Base-by-base conservation (phyloP, 2,329 filamentous ascomycete species). In the Exutisphaerella laricina region DNA sequence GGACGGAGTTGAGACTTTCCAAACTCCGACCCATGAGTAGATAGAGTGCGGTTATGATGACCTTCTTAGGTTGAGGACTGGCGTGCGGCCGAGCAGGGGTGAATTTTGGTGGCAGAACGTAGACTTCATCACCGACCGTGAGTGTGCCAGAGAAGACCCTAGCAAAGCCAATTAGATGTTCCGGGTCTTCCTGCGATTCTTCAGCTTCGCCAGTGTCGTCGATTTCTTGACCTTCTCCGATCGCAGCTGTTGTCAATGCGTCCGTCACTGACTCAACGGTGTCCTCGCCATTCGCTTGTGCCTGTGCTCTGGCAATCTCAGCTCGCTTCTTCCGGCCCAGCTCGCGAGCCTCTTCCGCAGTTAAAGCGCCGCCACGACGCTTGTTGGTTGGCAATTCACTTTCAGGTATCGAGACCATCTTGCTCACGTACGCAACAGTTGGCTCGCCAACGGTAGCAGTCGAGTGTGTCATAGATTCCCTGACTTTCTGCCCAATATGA, bases 331-430 rank as follows among this genome's bases (percentile, higher is more conserved):
- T 85, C 12, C 88, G 78, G 0, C 86, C 92, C 45, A 96, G 68
- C 50, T 96, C 89, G 53, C 86, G 74, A 3, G 92, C 92, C 66
- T 97, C 92, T 50, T 95, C 92, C 1, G 88, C 84, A 28, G 79
- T 94, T 58, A 97, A 75, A 31, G 81, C 68, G 14, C 69, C 80
- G 0, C 83, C 82, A 12, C 80, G 75, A 33, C 87, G 77, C 64
- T 84, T 94, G 63, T 95, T 95, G 39, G 90, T 79, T 0, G 87
- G 85, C 4, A 98, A 71, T 57, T 98, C 90, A 64, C 87, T 96
- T 59, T 94, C 87, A 0, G 88, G 90, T 9, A 98, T 76, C 0
- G 92, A 92, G 1, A 97, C 86, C 88, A 98, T 96, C 64, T 98
- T 98, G 68, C 90, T 97, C 48, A 98, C 86, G 54, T 95, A 98